A percentile compares a stretch with the other conserved stretches of the same genome.
These are phyloP conservation scores for Peterozyma toletana DNA, from an alignment of 805 yeast genomes.

Conservation along the genomic window DNA sequence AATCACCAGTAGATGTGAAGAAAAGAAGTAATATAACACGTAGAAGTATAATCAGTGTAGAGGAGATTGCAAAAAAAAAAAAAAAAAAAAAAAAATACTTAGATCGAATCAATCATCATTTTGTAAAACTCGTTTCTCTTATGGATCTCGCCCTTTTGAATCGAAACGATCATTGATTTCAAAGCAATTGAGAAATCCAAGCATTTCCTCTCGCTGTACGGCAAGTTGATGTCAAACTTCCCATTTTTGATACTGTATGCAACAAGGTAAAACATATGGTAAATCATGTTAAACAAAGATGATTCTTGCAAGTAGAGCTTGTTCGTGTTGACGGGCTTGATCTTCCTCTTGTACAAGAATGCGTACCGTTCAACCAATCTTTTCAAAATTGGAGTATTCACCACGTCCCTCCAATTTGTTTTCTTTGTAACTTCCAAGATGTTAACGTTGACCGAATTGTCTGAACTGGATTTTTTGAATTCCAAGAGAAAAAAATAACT, in stretches of 20 bases:
- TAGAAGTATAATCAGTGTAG: too few relatives aligned
- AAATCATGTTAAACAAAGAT: neutral
- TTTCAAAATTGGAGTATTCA: neutral
- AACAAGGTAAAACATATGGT: conserved; percentile 1
- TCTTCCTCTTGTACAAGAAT: conserved; percentile 2
- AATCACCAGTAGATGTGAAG: too few relatives aligned
- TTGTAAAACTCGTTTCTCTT: neutral
- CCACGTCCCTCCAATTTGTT: neutral
- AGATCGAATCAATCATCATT: too few relatives aligned
- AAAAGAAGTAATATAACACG: too few relatives aligned
- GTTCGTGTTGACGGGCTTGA: neutral
- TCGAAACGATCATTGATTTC: neutral
- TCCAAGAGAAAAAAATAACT: conserved; percentile 1
- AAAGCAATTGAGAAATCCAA: neutral
- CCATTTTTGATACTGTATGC: conserved; percentile 1
- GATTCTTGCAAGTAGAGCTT: neutral
- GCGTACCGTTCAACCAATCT: conserved; percentile 3
- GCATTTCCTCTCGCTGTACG: neutral
- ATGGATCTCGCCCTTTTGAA: neutral
- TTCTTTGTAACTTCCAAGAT: conserved; percentile 1
- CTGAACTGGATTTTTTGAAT: neutral
- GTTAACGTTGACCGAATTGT: neutral
- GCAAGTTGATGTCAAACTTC: neutral
- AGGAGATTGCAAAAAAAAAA: too few relatives aligned
- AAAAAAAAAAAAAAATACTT: too few relatives aligned